Base-by-base conservation (phyloP, 2,329 filamentous ascomycete species). In the Pyrenophora teres region DNA sequence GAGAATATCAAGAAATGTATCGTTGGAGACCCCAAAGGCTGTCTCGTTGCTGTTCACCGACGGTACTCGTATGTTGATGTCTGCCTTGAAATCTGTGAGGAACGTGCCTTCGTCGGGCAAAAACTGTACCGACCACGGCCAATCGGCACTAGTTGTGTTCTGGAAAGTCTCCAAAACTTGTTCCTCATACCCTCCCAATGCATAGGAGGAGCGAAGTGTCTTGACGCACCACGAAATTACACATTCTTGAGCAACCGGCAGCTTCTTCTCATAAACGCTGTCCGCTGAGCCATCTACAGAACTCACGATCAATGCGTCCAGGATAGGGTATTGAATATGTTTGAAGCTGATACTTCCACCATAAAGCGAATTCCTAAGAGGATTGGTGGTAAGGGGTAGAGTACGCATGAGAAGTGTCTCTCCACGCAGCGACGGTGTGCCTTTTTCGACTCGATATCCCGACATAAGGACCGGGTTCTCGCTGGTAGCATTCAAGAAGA, bases 171-270 rank as follows among this genome's bases (percentile, higher is more conserved):
- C 18, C 0, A 57, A 21, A 1, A 64, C 40, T 4, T 60, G 40
- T 40, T 65, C 64, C 13, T 39, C 8, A 18, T 69, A 67, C 0
- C 10, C 37, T 1, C 54, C 66, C 3, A 13, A 23, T 1, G 23
- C 16, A 12, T 64, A 67, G 0, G 59, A 50, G 0, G 64, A 68
- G 7, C 51, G 16, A 3, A 71, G 40, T 2, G 35, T 59, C 32
- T 70, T 59, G 5, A 67, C 56, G 19, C 67, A 70, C 61, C 60
- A 70, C 0, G 55, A 41, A 0, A 69, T 33, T 2, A 67, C 25
- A 36, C 67, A 70, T 32, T 70, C 64, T 0, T 64, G 59, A 0
- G 56, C 52, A 5, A 59, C 3, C 0, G 66, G 63, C 1, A n/a
- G 25, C 12, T 47, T 40, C 4, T 54, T 52, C 1, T 30, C 23